These are phyloP conservation scores for Penicillium sp. DNA, from an alignment of 2,329 filamentous ascomycete genomes.

Conservation along the genomic window DNA sequence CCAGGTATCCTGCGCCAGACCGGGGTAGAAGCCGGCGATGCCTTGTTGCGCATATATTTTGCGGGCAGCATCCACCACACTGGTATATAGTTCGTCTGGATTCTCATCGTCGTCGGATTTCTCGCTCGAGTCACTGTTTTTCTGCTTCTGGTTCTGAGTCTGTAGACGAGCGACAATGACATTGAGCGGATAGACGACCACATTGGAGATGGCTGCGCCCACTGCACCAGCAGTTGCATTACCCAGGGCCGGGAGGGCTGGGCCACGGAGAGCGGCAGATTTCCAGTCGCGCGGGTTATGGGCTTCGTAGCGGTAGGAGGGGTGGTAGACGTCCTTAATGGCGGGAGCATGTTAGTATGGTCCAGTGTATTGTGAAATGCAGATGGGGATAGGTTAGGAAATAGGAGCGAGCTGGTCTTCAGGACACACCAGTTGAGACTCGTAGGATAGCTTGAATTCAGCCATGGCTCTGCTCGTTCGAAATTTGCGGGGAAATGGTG, in stretches of 20 bases:
- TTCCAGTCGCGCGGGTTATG: constrained; percentile 33
- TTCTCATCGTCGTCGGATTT: constrained; percentile 51
- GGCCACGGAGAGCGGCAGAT: constrained; percentile 35
- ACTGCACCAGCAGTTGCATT: constrained; percentile 78
- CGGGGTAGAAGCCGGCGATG: constrained; percentile 71
- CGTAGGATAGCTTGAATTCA: constrained; percentile 67
- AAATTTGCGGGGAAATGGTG: not conserved
- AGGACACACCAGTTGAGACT: constrained; percentile 28
- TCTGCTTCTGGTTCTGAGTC: constrained; percentile 62
- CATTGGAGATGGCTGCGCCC: constrained; percentile 75
- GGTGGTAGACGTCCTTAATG: constrained; percentile 44
- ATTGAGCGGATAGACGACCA: constrained; percentile 76
- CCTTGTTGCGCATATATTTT: constrained; percentile 72
- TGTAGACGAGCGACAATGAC: constrained; percentile 80
- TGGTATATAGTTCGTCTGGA: constrained; percentile 58
- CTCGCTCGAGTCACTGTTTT: constrained; percentile 43
- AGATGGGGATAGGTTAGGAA: not conserved
- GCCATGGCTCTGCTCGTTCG: constrained; percentile 50
- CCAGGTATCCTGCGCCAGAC: constrained; percentile 62
- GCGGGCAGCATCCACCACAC: constrained; percentile 66
- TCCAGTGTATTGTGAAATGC: not conserved
- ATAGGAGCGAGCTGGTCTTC: not conserved
- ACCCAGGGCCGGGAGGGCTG: constrained; percentile 68
- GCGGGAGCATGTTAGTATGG: constrained; percentile 1
- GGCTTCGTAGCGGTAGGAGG: constrained; percentile 45